These are phyloP conservation scores for Tolypocladium nubicola DNA, from an alignment of 2,329 filamentous ascomycete species.

Conservation along the genomic window DNA sequence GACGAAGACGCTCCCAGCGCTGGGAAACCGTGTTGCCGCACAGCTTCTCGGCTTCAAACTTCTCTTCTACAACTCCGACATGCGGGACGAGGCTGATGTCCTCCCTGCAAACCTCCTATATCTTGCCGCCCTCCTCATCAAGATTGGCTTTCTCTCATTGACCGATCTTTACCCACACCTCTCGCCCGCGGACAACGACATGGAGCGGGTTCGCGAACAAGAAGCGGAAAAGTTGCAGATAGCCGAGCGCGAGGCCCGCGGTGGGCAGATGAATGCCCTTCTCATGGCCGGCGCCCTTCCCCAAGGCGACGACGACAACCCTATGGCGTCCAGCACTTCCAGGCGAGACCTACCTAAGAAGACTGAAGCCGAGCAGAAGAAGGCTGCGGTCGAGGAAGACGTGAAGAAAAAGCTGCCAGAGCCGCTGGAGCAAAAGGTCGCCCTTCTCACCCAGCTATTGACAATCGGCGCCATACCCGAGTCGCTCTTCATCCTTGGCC, in stretches of 20 bases:
- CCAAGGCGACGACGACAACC: slow-evolving; percentile 58
- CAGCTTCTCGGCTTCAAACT: slow-evolving; percentile 96
- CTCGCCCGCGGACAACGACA: slow-evolving; percentile 73
- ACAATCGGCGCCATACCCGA: slow-evolving; percentile 90
- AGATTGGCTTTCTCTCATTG: slow-evolving; percentile 92
- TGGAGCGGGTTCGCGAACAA: slow-evolving; percentile 62
- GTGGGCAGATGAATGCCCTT: slow-evolving; percentile 70
- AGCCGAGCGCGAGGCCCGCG: slow-evolving; percentile 60
- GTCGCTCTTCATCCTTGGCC: slow-evolving; percentile 81
- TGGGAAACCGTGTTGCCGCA: slow-evolving; percentile 83
- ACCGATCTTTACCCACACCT: slow-evolving; percentile 86
- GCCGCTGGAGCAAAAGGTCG: slow-evolving; percentile 78
- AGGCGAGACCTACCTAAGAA: slow-evolving; percentile 43
- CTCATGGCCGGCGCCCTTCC: slow-evolving; percentile 77
- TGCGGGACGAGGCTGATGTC: slow-evolving; percentile 62
- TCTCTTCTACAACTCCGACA: slow-evolving; percentile 79
- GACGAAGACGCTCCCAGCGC: slow-evolving; percentile 72
- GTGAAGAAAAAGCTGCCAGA: slow-evolving; percentile 51
- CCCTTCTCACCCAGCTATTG: slow-evolving; percentile 73
- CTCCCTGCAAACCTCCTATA: slow-evolving; percentile 90
- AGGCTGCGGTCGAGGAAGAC: slow-evolving; percentile 25
- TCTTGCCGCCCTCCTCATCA: slow-evolving; percentile 83
- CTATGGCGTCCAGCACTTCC: slow-evolving; percentile 24
- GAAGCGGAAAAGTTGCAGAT: slow-evolving; percentile 69
- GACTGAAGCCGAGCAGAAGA: slow-evolving; percentile 41